Conservation (phyloP, 2,329 filamentous ascomycete genomes). For the Pseudogymnoascus sp. region DNA sequence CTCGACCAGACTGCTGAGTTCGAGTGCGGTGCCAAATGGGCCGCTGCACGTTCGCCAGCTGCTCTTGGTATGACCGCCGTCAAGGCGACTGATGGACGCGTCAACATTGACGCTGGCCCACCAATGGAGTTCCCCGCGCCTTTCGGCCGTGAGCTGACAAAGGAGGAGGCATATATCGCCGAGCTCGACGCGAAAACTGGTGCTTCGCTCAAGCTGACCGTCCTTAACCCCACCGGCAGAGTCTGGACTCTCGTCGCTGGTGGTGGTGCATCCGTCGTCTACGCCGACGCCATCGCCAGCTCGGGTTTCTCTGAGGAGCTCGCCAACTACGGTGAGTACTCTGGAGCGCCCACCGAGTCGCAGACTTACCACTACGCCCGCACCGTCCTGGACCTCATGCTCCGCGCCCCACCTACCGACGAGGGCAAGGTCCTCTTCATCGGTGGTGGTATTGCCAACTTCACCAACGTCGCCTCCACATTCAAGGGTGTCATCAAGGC, state of each 20-base stretch:
- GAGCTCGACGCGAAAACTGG: constrained; percentile 99
- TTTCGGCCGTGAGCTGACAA: constrained; percentile 95
- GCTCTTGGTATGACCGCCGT: constrained; percentile 75
- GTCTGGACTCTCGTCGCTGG: constrained; percentile 98
- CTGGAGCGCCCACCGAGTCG: constrained; percentile 94
- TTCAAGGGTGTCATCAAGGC: constrained; percentile 99
- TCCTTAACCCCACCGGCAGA: constrained; percentile 83
- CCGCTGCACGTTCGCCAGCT: constrained; percentile 82
- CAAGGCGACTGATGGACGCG: constrained; percentile 59
- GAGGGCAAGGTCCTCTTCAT: constrained; percentile 99
- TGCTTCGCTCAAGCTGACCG: constrained; percentile 95
- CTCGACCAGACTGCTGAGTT: constrained; percentile 98
- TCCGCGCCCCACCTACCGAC: constrained; percentile 74
- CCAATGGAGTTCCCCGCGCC: constrained; percentile 99
- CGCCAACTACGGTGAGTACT: constrained; percentile 99
- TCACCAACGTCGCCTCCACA: constrained; percentile 97
- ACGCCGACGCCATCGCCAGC: constrained; percentile 96
- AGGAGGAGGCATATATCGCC: constrained; percentile 98
- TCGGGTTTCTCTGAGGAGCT: constrained; percentile 92
- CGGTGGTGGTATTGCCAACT: constrained; percentile 99
- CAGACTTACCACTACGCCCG: constrained; percentile 99
- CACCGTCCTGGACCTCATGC: constrained; percentile 94
- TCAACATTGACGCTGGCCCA: constrained; percentile 91
- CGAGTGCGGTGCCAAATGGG: constrained; percentile 99
- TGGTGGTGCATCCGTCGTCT: constrained; percentile 98